A percentile compares a stretch with the other conserved stretches of the same genome.
Evolutionary conservation across 441 rosid species (phyloP).

Genomic region (Hura crepitans): DNA sequence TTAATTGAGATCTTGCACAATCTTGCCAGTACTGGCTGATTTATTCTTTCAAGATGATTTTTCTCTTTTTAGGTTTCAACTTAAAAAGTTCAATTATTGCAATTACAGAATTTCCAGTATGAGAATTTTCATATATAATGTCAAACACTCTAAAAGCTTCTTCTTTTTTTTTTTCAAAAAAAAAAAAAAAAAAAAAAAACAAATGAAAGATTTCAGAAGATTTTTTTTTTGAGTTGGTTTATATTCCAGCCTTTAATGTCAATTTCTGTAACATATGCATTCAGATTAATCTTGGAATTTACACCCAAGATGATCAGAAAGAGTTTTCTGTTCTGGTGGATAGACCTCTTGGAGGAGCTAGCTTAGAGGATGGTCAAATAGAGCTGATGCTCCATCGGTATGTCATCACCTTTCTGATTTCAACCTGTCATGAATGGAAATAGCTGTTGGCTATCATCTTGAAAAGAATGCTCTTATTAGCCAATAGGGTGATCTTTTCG

Average conservation of each 20-base stretch:
- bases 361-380: slow-evolving; percentile 83
- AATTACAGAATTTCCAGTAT: background rate
- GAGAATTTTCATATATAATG: background rate
- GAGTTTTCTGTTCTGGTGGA: slow-evolving; percentile 93
- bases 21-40: background rate
- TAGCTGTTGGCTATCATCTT: slow-evolving; percentile 3
- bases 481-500: background rate
- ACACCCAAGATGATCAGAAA: slow-evolving; percentile 56
- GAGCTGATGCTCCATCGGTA: slow-evolving; percentile 99
- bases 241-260: background rate
- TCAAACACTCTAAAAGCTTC: background rate
- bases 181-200: too few relatives aligned
- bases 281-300: slow-evolving; percentile 93
- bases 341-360: slow-evolving; percentile 87
- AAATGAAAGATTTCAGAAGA: background rate
- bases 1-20: background rate
- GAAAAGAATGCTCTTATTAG: background rate
- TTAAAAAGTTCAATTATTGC: background rate
- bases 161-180: background rate
- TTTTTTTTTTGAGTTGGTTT: background rate
- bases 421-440: slow-evolving; percentile 1
- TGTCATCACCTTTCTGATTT: slow-evolving; percentile 10
- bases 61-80: too few relatives aligned
- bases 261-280: slow-evolving; percentile 14
- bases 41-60: background rate